Evolutionary conservation across 108 stramenopile genomes (phyloP).

Genomic region (Schizochytrium sp.): DNA sequence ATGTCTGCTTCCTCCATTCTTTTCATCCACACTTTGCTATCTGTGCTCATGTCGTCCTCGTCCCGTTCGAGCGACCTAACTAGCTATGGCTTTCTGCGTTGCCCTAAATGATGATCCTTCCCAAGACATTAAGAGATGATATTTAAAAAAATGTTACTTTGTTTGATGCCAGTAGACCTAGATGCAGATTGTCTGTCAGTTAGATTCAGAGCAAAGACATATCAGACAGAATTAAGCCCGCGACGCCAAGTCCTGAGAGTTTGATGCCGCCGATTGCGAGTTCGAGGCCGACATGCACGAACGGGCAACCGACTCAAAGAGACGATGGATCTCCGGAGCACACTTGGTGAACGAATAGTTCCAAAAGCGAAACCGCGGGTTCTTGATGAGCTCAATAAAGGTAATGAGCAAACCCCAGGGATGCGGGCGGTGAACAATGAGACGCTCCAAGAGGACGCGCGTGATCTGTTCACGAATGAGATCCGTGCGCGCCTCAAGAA

Average conservation of each 20-base stretch:
- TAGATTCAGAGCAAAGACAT: neutral
- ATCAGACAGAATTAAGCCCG: neutral
- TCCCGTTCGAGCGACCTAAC: no score
- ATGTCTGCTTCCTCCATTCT: no score
- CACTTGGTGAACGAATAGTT: slow-evolving; percentile 91
- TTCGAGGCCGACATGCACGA: slow-evolving; percentile 57
- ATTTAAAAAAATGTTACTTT: neutral
- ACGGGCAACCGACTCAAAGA: slow-evolving; percentile 89
- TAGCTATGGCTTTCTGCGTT: no score
- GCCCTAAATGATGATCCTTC: no score
- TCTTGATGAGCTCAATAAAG: slow-evolving; percentile 99
- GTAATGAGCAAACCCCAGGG: slow-evolving; percentile 91
- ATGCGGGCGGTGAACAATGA: slow-evolving; percentile 96
- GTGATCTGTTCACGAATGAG: slow-evolving; percentile 96
- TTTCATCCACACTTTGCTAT: no score
- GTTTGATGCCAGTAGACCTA: neutral
- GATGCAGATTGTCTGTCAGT: neutral
- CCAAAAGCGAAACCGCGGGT: slow-evolving; percentile 96
- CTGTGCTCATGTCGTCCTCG: no score
- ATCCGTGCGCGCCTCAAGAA: slow-evolving; percentile 81
- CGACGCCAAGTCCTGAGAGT: neutral
- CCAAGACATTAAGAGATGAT: no score
- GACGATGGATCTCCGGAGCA: slow-evolving; percentile 92
- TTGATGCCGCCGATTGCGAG: neutral
- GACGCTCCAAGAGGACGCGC: slow-evolving; percentile 88